phyloP scores from a whole-genome alignment of 345 rosid genomes.

The Raphanus sativus region DNA sequence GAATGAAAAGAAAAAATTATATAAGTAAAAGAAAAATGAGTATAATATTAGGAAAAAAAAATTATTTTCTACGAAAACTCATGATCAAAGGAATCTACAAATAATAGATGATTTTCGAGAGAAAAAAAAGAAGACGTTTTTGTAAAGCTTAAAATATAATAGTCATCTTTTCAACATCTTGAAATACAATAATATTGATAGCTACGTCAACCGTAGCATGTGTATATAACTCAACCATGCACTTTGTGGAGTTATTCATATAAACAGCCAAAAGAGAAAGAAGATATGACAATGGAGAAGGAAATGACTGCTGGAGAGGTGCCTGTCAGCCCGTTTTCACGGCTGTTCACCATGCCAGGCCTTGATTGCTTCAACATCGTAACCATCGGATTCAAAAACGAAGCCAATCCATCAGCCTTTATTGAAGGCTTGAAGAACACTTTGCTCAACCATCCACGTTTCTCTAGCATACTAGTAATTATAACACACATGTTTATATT shows the following conservation, averaged over 20 bases:
- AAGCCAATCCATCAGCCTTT: constrained; percentile 39
- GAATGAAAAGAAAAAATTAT: too few species aligned
- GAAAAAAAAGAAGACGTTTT: neutral
- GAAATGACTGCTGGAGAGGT: constrained; percentile 22
- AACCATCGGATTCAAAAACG: constrained; percentile 48
- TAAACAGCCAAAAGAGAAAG: constrained; percentile 2
- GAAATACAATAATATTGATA: neutral
- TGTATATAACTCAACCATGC: constrained; percentile 9
- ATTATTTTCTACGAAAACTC: neutral
- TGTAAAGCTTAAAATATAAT: neutral
- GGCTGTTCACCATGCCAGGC: constrained; percentile 47
- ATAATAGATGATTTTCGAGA: neutral
- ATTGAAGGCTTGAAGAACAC: constrained; percentile 50
- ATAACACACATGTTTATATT: neutral
- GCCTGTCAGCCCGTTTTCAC: constrained; percentile 52
- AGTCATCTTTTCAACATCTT: neutral
- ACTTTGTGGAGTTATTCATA: constrained; percentile 8
- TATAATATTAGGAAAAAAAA: neutral
- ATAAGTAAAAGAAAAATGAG: neutral
- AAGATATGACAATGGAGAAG: constrained; percentile 12
- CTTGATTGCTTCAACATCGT: constrained; percentile 47
- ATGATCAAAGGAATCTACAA: neutral
- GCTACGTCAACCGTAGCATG: neutral
- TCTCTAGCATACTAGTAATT: constrained; percentile 55
- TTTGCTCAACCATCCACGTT: constrained; percentile 75